phyloP scores from a whole-genome alignment of 768 basidiomycete genomes.

The Cyathus striatus region DNA sequence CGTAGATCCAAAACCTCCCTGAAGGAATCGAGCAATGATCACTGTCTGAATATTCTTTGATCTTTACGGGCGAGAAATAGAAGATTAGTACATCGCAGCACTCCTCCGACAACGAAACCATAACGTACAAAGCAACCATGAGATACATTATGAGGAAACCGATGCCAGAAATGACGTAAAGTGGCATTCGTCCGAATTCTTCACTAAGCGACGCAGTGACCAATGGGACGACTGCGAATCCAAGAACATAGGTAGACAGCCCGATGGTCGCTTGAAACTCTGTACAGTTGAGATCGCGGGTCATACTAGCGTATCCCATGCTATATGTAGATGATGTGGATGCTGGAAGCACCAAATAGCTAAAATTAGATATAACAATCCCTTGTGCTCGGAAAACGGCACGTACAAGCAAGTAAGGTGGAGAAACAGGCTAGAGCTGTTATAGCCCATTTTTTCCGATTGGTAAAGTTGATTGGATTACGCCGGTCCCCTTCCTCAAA shows the following conservation, averaged over 20 bases:
- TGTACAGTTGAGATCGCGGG: conserved; percentile 38
- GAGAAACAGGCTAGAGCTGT: conserved; percentile 41
- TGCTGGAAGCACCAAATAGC: conserved; percentile 26
- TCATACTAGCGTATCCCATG: conserved; percentile 56
- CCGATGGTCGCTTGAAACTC: conserved; percentile 41
- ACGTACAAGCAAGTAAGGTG: conserved; percentile 44
- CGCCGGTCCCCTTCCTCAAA: conserved; percentile 16
- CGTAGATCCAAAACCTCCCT: conserved; percentile 65
- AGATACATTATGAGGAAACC: conserved; percentile 50
- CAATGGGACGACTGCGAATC: conserved; percentile 60
- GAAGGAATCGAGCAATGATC: conserved; percentile 51
- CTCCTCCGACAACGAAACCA: too few relatives aligned
- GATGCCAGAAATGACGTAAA: conserved; percentile 48
- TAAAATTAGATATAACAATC: too few relatives aligned
- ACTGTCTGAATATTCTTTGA: conserved; percentile 51
- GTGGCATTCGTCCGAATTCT: conserved; percentile 61
- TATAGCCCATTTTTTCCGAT: conserved; percentile 38
- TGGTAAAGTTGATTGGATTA: conserved; percentile 31
- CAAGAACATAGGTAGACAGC: conserved; percentile 49
- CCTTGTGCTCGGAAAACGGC: conserved; percentile 1
- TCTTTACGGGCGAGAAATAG: conserved; percentile 12
- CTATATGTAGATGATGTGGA: conserved; percentile 47
- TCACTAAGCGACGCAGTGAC: conserved; percentile 68
- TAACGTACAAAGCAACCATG: conserved; percentile 32
- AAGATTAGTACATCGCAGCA: conserved; percentile 1